Percentiles rank a stretch among this genome's conserved stretches.
phyloP scores from a whole-genome alignment of 495 filamentous ascomycete species.

The Penicillium pancosmium region DNA sequence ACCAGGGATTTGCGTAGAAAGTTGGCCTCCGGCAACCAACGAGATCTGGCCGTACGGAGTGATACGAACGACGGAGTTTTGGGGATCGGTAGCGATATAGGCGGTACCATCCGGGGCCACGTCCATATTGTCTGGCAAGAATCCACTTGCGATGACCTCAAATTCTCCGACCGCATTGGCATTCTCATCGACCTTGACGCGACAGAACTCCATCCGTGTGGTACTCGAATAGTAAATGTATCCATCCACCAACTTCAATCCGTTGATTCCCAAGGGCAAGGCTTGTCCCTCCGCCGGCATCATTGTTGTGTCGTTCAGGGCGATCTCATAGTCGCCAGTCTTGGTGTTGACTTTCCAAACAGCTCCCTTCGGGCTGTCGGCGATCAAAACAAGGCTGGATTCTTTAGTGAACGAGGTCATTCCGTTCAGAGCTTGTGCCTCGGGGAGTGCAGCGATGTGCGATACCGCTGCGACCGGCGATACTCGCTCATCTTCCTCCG shows the following conservation, averaged over 20 bases:
- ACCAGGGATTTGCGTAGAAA: slow-evolving; percentile 31
- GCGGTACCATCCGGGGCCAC: slow-evolving; percentile 38
- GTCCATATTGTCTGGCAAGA: slow-evolving; percentile 37
- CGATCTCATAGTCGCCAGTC: slow-evolving; percentile 34
- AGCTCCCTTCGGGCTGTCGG: slow-evolving; percentile 40
- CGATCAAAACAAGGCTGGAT: slow-evolving; percentile 35
- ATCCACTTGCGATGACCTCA: slow-evolving; percentile 33
- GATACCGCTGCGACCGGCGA: slow-evolving; percentile 10
- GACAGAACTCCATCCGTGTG: slow-evolving; percentile 33
- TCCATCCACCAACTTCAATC: slow-evolving; percentile 28
- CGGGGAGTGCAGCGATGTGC: slow-evolving; percentile 38
- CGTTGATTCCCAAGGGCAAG: slow-evolving; percentile 43
- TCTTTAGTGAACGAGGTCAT: slow-evolving; percentile 31
- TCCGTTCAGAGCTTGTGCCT: slow-evolving; percentile 45
- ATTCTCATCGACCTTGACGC: slow-evolving; percentile 33
- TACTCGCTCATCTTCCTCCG: slow-evolving; percentile 4
- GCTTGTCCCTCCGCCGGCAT: slow-evolving; percentile 22
- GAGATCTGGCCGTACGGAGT: slow-evolving; percentile 29
- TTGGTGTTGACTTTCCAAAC: slow-evolving; percentile 38
- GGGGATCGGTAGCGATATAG: slow-evolving; percentile 37
- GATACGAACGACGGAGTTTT: slow-evolving; percentile 32
- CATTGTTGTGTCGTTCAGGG: slow-evolving; percentile 32
- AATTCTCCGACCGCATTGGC: slow-evolving; percentile 28
- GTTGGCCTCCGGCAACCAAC: slow-evolving; percentile 28
- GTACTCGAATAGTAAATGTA: slow-evolving; percentile 47